A percentile compares a stretch with the other conserved stretches of the same genome.
Conservation (phyloP, 139 green algal genomes). For the Micromonas commoda region DNA sequence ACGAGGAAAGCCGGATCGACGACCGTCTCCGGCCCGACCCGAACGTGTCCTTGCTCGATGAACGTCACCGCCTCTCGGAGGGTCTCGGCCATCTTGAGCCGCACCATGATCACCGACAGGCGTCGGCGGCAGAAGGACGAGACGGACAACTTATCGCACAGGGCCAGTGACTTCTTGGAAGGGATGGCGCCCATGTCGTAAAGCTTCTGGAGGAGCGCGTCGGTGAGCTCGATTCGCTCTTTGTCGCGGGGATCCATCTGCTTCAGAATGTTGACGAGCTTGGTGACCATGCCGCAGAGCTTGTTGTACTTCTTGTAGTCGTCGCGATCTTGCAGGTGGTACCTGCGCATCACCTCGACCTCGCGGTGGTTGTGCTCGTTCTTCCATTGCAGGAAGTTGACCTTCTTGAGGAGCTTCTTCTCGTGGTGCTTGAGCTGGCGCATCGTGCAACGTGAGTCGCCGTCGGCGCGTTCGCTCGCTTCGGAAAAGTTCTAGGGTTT, state of each 20-base stretch:
- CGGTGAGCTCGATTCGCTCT: constrained; percentile 84
- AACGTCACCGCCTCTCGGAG: constrained; percentile 86
- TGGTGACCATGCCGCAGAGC: constrained; percentile 75
- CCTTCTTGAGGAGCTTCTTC: constrained; percentile 95
- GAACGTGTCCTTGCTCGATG: constrained; percentile 92
- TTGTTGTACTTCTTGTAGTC: constrained; percentile 88
- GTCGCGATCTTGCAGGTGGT: constrained; percentile 92
- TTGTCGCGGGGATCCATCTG: constrained; percentile 75
- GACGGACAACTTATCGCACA: constrained; percentile 83
- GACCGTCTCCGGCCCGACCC: constrained; percentile 86
- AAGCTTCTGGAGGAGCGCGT: constrained; percentile 86
- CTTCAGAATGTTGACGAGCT: constrained; percentile 50
- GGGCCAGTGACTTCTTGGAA: constrained; percentile 85
- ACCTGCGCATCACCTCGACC: constrained; percentile 84
- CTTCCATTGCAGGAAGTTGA: constrained; percentile 96
- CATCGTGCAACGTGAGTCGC: constrained; percentile 56
- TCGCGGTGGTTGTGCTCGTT: constrained; percentile 86
- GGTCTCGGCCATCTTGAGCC: constrained; percentile 86
- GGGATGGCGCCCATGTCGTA: constrained; percentile 87
- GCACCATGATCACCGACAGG: constrained; percentile 88
- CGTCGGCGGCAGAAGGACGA: constrained; percentile 83
- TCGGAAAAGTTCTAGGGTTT: background rate
- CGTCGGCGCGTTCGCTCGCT: no score
- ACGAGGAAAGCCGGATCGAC: constrained; percentile 87
- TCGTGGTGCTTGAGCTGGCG: constrained; percentile 93